These are phyloP conservation scores for Eucalyptus pumila DNA, from an alignment of 345 rosid species.

Conservation along the genomic window DNA sequence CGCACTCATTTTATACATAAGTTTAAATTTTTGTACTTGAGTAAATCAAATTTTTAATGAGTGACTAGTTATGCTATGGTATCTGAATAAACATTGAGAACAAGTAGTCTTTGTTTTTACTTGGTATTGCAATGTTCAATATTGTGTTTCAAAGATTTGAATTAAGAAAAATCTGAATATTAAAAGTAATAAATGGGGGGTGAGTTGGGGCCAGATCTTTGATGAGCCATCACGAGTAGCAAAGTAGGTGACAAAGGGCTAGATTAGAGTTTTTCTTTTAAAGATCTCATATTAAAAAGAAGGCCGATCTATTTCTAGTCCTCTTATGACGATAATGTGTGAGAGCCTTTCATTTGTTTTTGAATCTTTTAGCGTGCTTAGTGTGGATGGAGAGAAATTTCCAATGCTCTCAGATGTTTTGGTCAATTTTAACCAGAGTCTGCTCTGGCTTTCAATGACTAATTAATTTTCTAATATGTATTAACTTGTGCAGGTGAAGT, in stretches of 20 bases:
- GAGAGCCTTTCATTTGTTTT: background rate
- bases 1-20: background rate
- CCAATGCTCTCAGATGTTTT: background rate
- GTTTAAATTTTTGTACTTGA: background rate
- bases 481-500: slow-evolving; percentile 41
- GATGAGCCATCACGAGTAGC: background rate
- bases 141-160: too few relatives aligned
- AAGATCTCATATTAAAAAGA: background rate
- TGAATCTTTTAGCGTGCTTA: background rate
- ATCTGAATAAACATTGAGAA: background rate
- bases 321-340: background rate
- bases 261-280: background rate
- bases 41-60: too few relatives aligned
- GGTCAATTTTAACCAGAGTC: background rate
- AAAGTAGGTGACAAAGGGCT: background rate
- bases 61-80: too few relatives aligned
- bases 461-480: background rate
- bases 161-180: background rate
- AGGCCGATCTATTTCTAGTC: background rate
- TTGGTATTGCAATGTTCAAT: background rate
- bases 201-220: background rate
- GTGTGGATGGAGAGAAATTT: background rate
- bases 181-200: background rate
- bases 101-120: background rate
- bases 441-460: background rate